Base-by-base conservation (phyloP, 192 early-diverging fungal species). In the Rhizophagus prolifer region DNA sequence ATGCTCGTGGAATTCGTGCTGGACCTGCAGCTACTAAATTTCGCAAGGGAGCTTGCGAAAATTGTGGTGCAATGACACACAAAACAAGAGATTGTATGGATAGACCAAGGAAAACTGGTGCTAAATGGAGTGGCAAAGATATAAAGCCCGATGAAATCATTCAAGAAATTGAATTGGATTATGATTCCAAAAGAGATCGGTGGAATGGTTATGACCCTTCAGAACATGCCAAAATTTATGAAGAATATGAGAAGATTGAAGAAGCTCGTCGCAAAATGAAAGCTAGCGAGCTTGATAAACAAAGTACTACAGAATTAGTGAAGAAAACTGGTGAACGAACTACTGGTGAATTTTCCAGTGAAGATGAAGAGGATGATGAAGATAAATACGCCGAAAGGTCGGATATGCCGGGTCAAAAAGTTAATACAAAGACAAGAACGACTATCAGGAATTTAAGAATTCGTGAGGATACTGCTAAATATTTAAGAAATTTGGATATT, bases 381-480 rank as follows among this genome's bases (percentile, higher is more conserved):
- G 94, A 97, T 59, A 94, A 91, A 76, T 95, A 97, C 78, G 95
- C 95, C 8, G 95, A 94, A 73, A 85, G 86, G 23, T 91, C 89
- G 3, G 96, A 96, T 80, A 90, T 93, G 86, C 89, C 92, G 58
- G 95, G 95, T 58, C 92, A 94, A 72, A 91, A 93, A 60, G 81
- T 94, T 10, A 95, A 96, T 79, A 88, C 92, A 34, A 98, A 98
- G 80, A 93, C 92, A 1, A 88, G 94, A 70, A 96, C 93, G 0
- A 98, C 98, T 1, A 96, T 97, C 63, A 91, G 98, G 66, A 99
- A 98, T 74, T 86, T 99, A 67, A 93, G 90, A 84, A 98, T 99
- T 84, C 95, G 98, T 83, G 98, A 99, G 85, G 98, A 99, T 84
- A 97, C 96, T 23, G 97, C 98, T 30, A 99, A 99, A 84, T 99